A percentile compares a stretch with the other conserved stretches of the same genome.
Evolutionary conservation across 169 alveolate genomes (phyloP).

Genomic region (Cyclospora cayetanensis): DNA sequence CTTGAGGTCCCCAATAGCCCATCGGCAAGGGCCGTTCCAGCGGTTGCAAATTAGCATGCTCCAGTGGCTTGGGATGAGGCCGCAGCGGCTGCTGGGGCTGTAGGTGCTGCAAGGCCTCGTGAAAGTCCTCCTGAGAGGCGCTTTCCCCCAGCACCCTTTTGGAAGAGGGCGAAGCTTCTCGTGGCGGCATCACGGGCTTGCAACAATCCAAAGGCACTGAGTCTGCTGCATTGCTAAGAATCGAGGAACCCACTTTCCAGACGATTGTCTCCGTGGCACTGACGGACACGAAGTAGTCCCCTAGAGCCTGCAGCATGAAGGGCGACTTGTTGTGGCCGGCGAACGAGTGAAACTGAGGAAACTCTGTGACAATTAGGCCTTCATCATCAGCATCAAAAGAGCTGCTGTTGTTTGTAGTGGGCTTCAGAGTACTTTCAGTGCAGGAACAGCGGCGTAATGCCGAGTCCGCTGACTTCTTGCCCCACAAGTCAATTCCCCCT

Average conservation of each 20-base stretch:
- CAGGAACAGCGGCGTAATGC: no score
- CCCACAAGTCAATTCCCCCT: no score
- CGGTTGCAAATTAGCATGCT: conserved; percentile 1
- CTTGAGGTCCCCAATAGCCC: no score
- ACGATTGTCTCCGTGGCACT: conserved; percentile 64
- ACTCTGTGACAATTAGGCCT: no score
- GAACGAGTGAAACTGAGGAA: conserved; percentile 63
- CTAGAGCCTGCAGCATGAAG: conserved; percentile 45
- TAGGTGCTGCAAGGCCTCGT: neutral
- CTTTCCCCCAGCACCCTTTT: neutral
- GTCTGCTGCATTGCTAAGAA: conserved; percentile 22
- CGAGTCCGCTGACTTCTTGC: no score
- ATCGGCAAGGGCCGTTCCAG: neutral
- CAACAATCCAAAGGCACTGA: neutral
- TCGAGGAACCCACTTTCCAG: conserved; percentile 56
- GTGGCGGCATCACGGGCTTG: neutral
- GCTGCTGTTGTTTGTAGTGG: neutral
- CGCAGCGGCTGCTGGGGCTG: conserved; percentile 42
- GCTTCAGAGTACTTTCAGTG: no score
- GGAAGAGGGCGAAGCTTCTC: neutral
- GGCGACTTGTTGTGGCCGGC: conserved; percentile 68
- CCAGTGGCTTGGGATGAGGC: neutral
- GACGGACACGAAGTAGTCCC: conserved; percentile 64
- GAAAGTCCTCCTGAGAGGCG: neutral
- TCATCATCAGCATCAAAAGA: no score